Conservation (phyloP, 2,329 filamentous ascomycete genomes). For the Fusarium sublunatum region DNA sequence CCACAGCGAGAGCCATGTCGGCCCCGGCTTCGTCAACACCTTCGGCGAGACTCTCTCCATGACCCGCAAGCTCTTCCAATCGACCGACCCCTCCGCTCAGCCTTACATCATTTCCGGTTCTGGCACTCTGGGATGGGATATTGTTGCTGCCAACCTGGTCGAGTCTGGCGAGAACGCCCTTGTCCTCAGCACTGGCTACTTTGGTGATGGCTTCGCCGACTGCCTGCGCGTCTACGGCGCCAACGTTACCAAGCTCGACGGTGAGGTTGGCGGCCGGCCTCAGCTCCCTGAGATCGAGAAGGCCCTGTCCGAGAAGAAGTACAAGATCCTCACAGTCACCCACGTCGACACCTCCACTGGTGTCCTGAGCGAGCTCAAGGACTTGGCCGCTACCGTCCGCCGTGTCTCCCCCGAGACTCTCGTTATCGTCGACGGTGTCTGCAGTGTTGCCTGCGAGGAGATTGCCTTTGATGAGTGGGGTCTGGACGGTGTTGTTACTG, state of each 20-base stretch:
- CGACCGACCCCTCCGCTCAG: constrained; percentile 81
- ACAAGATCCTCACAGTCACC: constrained; percentile 94
- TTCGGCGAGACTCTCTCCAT: constrained; percentile 92
- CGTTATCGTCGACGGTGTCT: constrained; percentile 93
- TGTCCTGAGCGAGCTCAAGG: constrained; percentile 90
- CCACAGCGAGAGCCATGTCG: constrained; percentile 90
- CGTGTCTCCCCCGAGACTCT: constrained; percentile 91
- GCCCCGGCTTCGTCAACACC: constrained; percentile 84
- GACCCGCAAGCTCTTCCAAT: constrained; percentile 94
- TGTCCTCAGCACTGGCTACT: constrained; percentile 96
- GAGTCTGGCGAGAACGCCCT: constrained; percentile 91
- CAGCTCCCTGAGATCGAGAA: constrained; percentile 89
- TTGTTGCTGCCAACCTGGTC: constrained; percentile 92
- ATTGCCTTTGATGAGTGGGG: constrained; percentile 96
- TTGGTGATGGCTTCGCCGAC: constrained; percentile 93
- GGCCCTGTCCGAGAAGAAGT: constrained; percentile 88
- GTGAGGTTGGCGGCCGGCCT: constrained; percentile 86
- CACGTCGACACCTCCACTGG: constrained; percentile 98
- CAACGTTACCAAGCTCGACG: constrained; percentile 89
- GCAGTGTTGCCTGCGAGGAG: constrained; percentile 95
- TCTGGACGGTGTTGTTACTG: constrained; percentile 91
- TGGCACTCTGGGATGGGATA: constrained; percentile 95
- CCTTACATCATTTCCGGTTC: constrained; percentile 95
- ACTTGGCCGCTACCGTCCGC: constrained; percentile 83
- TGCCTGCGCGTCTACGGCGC: constrained; percentile 93